Conservation (phyloP, 2,329 filamentous ascomycete species). For the Trichoderma brevicompactum region DNA sequence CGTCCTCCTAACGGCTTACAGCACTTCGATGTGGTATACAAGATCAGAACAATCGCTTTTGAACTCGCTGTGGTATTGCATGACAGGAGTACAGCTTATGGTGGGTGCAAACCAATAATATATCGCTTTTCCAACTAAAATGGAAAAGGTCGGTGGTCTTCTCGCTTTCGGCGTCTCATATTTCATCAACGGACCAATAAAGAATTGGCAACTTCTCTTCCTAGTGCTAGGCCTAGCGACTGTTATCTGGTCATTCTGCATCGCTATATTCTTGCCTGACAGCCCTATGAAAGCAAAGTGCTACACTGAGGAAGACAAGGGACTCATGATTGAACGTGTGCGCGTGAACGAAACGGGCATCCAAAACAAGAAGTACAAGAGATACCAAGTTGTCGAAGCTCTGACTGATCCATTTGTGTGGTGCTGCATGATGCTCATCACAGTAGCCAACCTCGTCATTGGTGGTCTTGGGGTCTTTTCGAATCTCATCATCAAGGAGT, state of each 20-base stretch:
- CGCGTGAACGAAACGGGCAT: neutral
- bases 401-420: slow-evolving; percentile 1
- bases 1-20: neutral
- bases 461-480: neutral
- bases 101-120: neutral
- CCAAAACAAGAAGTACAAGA: slow-evolving; percentile 4
- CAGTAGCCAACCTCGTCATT: neutral
- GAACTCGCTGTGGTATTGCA: neutral
- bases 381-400: neutral
- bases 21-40: neutral
- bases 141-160: neutral
- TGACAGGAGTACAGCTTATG: neutral
- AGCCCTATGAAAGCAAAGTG: slow-evolving; percentile 9
- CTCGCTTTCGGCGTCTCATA: neutral
- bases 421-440: neutral
- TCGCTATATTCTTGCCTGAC: neutral
- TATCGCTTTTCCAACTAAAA: neutral
- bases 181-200: neutral
- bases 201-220: neutral
- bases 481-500: neutral
- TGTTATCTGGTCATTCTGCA: neutral
- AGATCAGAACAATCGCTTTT: neutral
- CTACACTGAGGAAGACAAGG: slow-evolving; percentile 1
- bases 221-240: neutral
- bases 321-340: neutral